Base-by-base conservation (phyloP, 2,329 filamentous ascomycete genomes). In the Aureobasidium uvarum region DNA sequence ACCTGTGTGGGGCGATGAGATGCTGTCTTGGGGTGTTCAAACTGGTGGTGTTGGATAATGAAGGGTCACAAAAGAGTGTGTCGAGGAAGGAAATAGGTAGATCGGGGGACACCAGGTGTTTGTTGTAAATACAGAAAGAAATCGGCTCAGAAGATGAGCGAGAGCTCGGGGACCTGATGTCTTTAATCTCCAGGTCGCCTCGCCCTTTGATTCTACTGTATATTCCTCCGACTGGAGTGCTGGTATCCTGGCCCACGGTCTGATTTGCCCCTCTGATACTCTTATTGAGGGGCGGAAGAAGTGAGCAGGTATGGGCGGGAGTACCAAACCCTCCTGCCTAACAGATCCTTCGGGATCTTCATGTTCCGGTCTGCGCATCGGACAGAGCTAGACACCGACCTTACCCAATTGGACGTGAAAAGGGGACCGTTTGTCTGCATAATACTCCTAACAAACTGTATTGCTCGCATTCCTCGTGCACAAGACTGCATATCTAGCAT, bases 181-280 rank as follows among this genome's bases (percentile, higher is more conserved):
- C 28, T 16, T 45, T 7, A 31, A 45, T 58, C 38, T 58, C 54
- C 23, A 58, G 33, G 18, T 58, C 33, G 54, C 54, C 38, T 58
- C 54, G 39, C 54, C 54, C 54, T 58, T 45, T 58, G 54, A 45
- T 20, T 51, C 5, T 33, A 33, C 2, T 58, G 52, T 58, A 33
- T 58, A 14, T 58, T 58, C 54, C 39, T 58, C 54, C 54, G 39
- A 20, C 39, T 58, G 54, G 7, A 45, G 54, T 45, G n/a, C 18
- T 25, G 54, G 39, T 58, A 58, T 13, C 14, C 5, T 6, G 16
- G 20, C 54, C 54, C 25, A 45, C 25, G n/a, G 54, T 31, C 7
- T 28, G 14, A 20, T 10, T 3, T 13, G 39, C 39, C 39, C 25
- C 20, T 33, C 18, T 20, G 11, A 23, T 23, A 10, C 28, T 13